Evolutionary conservation across 1,139 yeast species (phyloP).

Genomic region (Protomyces pachydermus): DNA sequence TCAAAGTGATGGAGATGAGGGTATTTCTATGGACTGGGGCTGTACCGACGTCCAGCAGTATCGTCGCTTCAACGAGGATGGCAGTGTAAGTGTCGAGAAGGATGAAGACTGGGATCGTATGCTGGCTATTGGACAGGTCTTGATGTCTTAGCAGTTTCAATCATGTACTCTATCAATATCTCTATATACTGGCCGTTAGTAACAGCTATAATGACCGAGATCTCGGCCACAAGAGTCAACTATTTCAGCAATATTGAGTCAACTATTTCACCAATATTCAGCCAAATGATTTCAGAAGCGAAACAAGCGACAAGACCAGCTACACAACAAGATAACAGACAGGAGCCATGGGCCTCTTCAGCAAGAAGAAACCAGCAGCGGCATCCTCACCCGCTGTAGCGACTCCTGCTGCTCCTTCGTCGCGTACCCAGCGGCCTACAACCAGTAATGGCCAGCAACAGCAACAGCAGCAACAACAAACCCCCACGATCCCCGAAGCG

Average conservation of each 20-base stretch:
- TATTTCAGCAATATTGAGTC: too few relatives aligned
- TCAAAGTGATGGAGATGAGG: constrained; percentile 3
- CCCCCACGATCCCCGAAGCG: not conserved
- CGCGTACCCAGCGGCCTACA: not conserved
- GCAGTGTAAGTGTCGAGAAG: constrained; percentile 34
- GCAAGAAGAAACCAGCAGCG: constrained; percentile 8
- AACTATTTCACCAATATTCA: too few relatives aligned
- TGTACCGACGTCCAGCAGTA: constrained; percentile 34
- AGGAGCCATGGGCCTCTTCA: constrained; percentile 17
- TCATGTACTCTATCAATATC: too few relatives aligned
- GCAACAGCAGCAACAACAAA: not conserved
- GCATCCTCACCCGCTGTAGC: not conserved
- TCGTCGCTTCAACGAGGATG: constrained; percentile 37
- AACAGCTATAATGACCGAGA: too few relatives aligned
- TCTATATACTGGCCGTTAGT: too few relatives aligned
- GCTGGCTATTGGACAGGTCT: not conserved
- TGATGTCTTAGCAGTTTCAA: not conserved
- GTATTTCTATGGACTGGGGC: constrained; percentile 36
- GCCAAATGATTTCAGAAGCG: not conserved
- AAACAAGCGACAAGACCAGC: not conserved
- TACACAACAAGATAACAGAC: not conserved
- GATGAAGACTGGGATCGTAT: constrained; percentile 40
- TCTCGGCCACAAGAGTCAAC: too few relatives aligned
- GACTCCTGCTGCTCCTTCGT: not conserved
- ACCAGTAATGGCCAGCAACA: not conserved